A percentile compares a stretch with the other conserved stretches of the same genome.
Evolutionary conservation across 768 basidiomycete species (phyloP).

Genomic region (Amanita muscaria): DNA sequence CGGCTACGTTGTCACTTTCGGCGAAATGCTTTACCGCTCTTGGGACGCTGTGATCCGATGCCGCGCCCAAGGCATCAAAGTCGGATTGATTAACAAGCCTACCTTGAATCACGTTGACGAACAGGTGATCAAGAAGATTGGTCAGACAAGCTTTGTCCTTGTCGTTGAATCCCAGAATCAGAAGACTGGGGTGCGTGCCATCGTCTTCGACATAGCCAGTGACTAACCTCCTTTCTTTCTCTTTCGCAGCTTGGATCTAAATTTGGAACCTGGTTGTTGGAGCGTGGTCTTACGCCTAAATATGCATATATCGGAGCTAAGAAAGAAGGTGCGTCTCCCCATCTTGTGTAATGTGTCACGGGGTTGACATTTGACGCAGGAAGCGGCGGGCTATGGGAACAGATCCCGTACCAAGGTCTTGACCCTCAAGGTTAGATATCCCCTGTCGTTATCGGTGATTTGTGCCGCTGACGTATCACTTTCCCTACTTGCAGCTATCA

Average conservation of each 20-base stretch:
- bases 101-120: constrained; percentile 81
- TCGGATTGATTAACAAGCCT: constrained; percentile 83
- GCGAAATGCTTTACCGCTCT: constrained; percentile 80
- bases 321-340: constrained; percentile 47
- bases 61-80: constrained; percentile 63
- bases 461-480: too few species aligned
- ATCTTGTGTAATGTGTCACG: constrained; percentile 8
- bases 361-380: constrained; percentile 22
- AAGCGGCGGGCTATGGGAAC: constrained; percentile 68
- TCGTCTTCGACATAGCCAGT: not conserved
- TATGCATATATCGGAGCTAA: constrained; percentile 76
- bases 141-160: constrained; percentile 67
- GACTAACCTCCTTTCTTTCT: not conserved
- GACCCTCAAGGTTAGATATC: constrained; percentile 59
- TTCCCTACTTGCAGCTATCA: constrained; percentile 42
- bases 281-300: constrained; percentile 70
- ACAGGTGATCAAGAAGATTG: constrained; percentile 64
- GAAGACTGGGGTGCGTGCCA: constrained; percentile 63
- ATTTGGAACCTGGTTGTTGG: constrained; percentile 80
- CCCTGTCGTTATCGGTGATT: constrained; percentile 8
- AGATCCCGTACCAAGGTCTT: constrained; percentile 76
- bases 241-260: constrained; percentile 58
- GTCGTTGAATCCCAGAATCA: constrained; percentile 83
- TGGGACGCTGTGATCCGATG: constrained; percentile 76
- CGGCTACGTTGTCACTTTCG: constrained; percentile 80